A percentile compares a stretch with the other conserved stretches of the same genome.
Conservation (phyloP, 495 filamentous ascomycete genomes). For the Neurospora cerealis region DNA sequence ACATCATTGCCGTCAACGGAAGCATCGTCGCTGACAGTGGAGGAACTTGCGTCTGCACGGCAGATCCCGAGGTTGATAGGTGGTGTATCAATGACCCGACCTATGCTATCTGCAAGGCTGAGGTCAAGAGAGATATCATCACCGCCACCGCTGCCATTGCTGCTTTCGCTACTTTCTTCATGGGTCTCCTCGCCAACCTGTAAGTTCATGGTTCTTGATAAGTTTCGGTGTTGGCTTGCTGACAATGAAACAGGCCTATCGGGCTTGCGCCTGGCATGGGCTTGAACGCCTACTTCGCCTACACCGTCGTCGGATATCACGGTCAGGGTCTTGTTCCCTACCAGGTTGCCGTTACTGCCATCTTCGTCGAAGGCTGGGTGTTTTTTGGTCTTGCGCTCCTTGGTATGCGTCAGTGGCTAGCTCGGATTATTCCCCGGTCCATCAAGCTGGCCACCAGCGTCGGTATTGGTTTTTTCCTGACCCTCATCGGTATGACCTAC, state of each 20-base stretch:
- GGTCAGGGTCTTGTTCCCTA: conserved; percentile 59
- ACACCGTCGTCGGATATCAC: conserved; percentile 68
- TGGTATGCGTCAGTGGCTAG: conserved; percentile 76
- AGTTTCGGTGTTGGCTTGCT: background rate
- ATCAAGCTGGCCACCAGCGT: conserved; percentile 79
- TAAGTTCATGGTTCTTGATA: conserved; percentile 4
- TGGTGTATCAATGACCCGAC: conserved; percentile 40
- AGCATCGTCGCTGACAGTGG: conserved; percentile 51
- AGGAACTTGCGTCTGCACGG: conserved; percentile 62
- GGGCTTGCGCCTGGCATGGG: conserved; percentile 76
- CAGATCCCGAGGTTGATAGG: conserved; percentile 21
- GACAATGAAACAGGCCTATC: conserved; percentile 46
- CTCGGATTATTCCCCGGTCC: conserved; percentile 61
- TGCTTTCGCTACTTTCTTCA: conserved; percentile 57
- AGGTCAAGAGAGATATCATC: conserved; percentile 64
- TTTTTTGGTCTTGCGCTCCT: conserved; percentile 60
- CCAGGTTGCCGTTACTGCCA: conserved; percentile 61
- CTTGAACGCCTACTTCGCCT: conserved; percentile 75
- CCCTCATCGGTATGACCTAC: conserved; percentile 70
- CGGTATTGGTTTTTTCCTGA: conserved; percentile 73
- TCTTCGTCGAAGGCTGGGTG: conserved; percentile 73
- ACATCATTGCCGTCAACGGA: conserved; percentile 62
- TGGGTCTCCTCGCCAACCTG: conserved; percentile 62
- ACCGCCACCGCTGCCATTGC: conserved; percentile 75
- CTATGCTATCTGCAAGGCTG: conserved; percentile 54